Percentiles rank a stretch among this genome's conserved stretches.
These are phyloP conservation scores for Auricularia sp. DNA, from an alignment of 768 basidiomycete genomes.

Conservation along the genomic window DNA sequence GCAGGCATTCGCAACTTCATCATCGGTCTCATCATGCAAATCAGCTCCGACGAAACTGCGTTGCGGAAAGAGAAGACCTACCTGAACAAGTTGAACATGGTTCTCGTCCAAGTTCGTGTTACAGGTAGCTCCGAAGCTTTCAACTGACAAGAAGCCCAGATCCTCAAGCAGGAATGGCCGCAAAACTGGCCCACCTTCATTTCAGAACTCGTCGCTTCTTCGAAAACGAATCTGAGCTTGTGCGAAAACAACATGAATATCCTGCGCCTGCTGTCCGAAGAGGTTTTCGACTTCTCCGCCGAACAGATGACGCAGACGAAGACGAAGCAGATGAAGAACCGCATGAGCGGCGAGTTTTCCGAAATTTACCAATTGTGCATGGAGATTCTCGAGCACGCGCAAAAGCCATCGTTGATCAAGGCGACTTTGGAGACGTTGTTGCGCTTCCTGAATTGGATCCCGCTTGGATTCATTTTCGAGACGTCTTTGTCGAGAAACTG, in stretches of 20 bases:
- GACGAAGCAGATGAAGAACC: slow-evolving; percentile 38
- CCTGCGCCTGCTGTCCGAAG: slow-evolving; percentile 38
- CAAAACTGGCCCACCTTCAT: slow-evolving; percentile 42
- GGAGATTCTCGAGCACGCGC: slow-evolving; percentile 38
- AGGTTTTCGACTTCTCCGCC: slow-evolving; percentile 42
- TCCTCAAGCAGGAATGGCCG: slow-evolving; percentile 45
- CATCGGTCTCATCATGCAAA: slow-evolving; percentile 34
- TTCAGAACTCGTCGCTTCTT: slow-evolving; percentile 38
- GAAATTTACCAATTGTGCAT: slow-evolving; percentile 41
- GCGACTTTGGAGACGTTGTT: slow-evolving; percentile 39
- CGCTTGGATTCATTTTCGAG: slow-evolving; percentile 43
- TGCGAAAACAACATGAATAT: slow-evolving; percentile 50
- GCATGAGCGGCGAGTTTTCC: slow-evolving; percentile 33
- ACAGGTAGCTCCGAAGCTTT: not conserved
- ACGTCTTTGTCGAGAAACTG: slow-evolving; percentile 39
- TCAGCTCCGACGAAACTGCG: slow-evolving; percentile 31
- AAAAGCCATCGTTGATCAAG: slow-evolving; percentile 36
- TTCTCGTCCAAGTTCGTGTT: slow-evolving; percentile 33
- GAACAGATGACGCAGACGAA: slow-evolving; percentile 43
- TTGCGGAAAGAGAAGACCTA: slow-evolving; percentile 32
- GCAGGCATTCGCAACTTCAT: slow-evolving; percentile 39
- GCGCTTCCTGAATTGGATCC: slow-evolving; percentile 43
- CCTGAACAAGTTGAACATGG: slow-evolving; percentile 40
- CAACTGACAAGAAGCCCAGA: slow-evolving; percentile 17
- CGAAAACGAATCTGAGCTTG: slow-evolving; percentile 35